Evolutionary conservation across 2,329 filamentous ascomycete species (phyloP), one percentile per base, ranked within the genome.

Genomic region (Grosmannia serpens): DNA sequence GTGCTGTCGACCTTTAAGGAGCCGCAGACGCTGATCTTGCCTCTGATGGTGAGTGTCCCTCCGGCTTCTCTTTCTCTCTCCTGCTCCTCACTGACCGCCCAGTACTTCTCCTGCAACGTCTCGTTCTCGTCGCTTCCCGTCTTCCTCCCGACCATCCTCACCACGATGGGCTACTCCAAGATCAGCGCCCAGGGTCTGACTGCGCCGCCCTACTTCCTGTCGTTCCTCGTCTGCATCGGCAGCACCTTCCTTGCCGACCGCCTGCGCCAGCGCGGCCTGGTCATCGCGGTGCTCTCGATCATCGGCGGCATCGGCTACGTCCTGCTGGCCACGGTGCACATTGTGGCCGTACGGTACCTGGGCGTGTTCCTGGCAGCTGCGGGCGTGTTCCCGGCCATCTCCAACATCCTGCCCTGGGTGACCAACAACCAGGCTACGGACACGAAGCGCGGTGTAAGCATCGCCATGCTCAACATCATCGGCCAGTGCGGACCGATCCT

Each of bases 151-250:
- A 80, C 82, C 2, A 85, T 87, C 62, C 72, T 87, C 20, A 71
- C 77, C 52, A 75, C 81, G 58, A 87, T 90, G 82, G 86, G 86
- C 17, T 89, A 85, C 70, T 79, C 78, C 0, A 74, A 78, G 22
- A 78, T 88, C 62, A 74, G 83, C 59, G 84, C 87, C 0, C 87
- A 91, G 70, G 87, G 86, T 1, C 77, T 91, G 15, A 85, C 85
- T 0, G 85, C 86, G 0, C 86, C 86, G 1, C 85, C 86, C 0
- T 89, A 86, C 68, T 82, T 89, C 64, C 69, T 87, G 20, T 78
- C 85, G 1, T 88, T 86, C 67, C 64, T 87, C 15, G 70, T 83
- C 26, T 86, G 83, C 51, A 77, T 89, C 60, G 64, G 66, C 11
- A 81, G 80, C 1, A 83, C 84, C 6, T 86, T 76, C 67, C 67